phyloP scores from a whole-genome alignment of 179 eudicot species.

The Spergularia azorica region DNA sequence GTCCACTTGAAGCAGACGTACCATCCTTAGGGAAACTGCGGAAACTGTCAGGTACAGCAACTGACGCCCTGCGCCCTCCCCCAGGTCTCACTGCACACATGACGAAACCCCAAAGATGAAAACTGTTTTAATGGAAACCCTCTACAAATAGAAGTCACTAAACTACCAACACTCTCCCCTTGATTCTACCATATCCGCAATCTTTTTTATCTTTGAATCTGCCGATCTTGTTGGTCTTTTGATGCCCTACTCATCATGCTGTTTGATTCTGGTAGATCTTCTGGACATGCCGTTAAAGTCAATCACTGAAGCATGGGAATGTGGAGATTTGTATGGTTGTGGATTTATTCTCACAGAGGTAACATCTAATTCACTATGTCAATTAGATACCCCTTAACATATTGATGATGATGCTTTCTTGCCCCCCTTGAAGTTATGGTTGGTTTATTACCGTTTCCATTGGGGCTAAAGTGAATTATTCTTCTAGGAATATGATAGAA shows the following conservation, averaged over 20 bases:
- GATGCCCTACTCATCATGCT: conserved; percentile 6
- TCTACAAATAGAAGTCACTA: too few species aligned
- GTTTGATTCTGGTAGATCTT: conserved; percentile 49
- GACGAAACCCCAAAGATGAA: too few species aligned
- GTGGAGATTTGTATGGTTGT: conserved; percentile 73
- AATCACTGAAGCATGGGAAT: conserved; percentile 86
- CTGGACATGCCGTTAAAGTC: conserved; percentile 91
- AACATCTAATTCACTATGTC: conserved; percentile 23
- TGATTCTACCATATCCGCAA: too few species aligned
- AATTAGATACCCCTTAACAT: background rate
- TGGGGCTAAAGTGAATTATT: too few species aligned
- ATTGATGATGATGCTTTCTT: background rate
- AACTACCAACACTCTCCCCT: too few species aligned
- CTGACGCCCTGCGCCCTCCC: background rate
- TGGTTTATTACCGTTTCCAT: too few species aligned
- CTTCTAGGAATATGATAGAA: too few species aligned
- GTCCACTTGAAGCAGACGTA: conserved; percentile 52
- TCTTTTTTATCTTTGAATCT: too few species aligned
- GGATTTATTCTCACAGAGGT: conserved; percentile 78
- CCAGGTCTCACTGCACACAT: too few species aligned
- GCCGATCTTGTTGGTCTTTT: background rate
- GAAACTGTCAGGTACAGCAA: conserved; percentile 61
- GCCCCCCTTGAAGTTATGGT: too few species aligned
- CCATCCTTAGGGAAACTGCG: conserved; percentile 72
- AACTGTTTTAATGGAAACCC: too few species aligned